Evolutionary conservation across 2,329 filamentous ascomycete species (phyloP).

Genomic region (Lachnellula cervina): DNA sequence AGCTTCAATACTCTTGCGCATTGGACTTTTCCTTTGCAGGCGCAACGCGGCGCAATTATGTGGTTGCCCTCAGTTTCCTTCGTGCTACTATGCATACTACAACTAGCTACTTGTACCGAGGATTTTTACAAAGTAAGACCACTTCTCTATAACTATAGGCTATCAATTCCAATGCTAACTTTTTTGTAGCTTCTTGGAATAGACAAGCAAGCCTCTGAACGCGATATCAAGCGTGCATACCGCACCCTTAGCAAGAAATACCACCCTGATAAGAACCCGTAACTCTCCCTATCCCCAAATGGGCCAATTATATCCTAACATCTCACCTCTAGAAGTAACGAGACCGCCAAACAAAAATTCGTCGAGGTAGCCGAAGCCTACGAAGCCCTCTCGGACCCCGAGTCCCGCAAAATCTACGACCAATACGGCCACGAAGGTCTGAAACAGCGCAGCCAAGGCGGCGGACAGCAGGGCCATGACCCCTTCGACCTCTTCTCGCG

Average conservation of each 20-base stretch:
- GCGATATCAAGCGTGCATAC: slow-evolving; percentile 91
- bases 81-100: slow-evolving; percentile 49
- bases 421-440: slow-evolving; percentile 89
- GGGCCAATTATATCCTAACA: slow-evolving; percentile 3
- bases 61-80: slow-evolving; percentile 47
- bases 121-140: slow-evolving; percentile 73
- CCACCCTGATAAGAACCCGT: slow-evolving; percentile 98
- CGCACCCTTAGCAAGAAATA: slow-evolving; percentile 88
- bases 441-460: slow-evolving; percentile 72
- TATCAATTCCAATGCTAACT: slow-evolving; percentile 10
- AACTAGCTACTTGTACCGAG: slow-evolving; percentile 54
- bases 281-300: slow-evolving; percentile 24
- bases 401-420: slow-evolving; percentile 86
- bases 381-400: slow-evolving; percentile 76
- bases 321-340: slow-evolving; percentile 56
- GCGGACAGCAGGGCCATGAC: slow-evolving; percentile 63
- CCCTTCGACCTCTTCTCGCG: slow-evolving; percentile 94
- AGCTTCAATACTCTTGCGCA: slow-evolving; percentile 1
- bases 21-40: slow-evolving; percentile 8
- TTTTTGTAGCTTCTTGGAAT: slow-evolving; percentile 67
- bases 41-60: slow-evolving; percentile 36
- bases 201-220: slow-evolving; percentile 71
- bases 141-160: neutral
- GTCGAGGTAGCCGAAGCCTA: slow-evolving; percentile 93
- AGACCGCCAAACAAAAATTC: slow-evolving; percentile 81